These are phyloP conservation scores for Lactarius quietus DNA, from an alignment of 768 basidiomycete species.

Conservation along the genomic window DNA sequence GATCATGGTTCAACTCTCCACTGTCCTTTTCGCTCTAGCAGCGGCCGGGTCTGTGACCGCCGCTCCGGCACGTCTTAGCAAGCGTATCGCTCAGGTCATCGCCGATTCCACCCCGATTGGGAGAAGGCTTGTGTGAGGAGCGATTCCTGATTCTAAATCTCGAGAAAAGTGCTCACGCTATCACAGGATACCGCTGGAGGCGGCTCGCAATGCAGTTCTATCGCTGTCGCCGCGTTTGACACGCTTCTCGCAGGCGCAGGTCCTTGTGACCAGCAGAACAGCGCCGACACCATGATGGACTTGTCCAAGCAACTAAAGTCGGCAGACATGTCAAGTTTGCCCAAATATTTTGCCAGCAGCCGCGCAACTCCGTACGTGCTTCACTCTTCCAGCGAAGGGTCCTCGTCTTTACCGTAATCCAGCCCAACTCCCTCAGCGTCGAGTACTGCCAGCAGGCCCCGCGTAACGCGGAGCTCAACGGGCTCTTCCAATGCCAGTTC, in stretches of 20 bases:
- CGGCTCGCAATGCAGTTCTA: constrained; percentile 51
- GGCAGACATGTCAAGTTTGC: constrained; percentile 45
- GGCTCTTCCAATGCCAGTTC: constrained; percentile 59
- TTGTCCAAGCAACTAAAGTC: constrained; percentile 48
- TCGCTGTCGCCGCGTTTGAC: constrained; percentile 51
- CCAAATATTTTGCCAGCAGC: constrained; percentile 55
- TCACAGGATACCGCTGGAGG: constrained; percentile 52
- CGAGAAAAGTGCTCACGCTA: neutral
- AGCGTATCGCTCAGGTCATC: constrained; percentile 48
- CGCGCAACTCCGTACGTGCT: constrained; percentile 49
- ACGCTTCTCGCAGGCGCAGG: constrained; percentile 55
- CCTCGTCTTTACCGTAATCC: neutral
- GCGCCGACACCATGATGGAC: constrained; percentile 48
- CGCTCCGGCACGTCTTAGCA: constrained; percentile 36
- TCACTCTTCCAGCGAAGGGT: neutral
- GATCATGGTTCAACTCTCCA: constrained; percentile 35
- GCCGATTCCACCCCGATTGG: constrained; percentile 42
- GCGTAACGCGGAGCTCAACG: constrained; percentile 48
- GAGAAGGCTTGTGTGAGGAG: constrained; percentile 47
- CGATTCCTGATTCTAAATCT: constrained; percentile 17
- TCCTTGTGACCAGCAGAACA: constrained; percentile 44
- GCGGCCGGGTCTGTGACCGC: constrained; percentile 34
- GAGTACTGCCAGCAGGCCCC: constrained; percentile 55
- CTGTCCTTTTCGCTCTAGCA: constrained; percentile 35
- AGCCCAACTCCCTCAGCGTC: constrained; percentile 44